Base-by-base conservation (phyloP, 2,329 filamentous ascomycete genomes). In the Ophiocordyceps polyrhachis-furcata region DNA sequence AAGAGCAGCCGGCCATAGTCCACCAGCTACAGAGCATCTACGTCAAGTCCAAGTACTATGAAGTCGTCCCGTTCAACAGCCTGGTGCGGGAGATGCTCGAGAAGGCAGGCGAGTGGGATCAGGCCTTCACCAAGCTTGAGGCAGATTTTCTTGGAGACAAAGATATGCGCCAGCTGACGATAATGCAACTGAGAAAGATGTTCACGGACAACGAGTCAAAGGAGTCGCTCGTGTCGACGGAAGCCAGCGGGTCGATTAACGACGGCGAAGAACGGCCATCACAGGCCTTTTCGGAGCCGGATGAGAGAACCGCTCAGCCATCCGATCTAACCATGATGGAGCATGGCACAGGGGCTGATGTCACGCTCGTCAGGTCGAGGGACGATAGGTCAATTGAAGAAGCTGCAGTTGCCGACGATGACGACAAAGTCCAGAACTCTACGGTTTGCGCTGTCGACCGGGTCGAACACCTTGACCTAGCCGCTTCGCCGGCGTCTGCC, bases 91-190 rank as follows among this genome's bases (percentile, higher is more conserved):
- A 85, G 46, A 91, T 94, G 69, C 79, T 96, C 50, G 88, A 95
- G 57, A 93, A 84, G 53, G 88, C 89, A 4, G 79, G 87, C 19
- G 85, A 88, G 50, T 98, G 91, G 91, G 93, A 98, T 56, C 78
- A 81, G 21, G 78, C 78, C 0, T 98, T 98, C 63, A 72, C 78
- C 46, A 83, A 91, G 45, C 96, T 98, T 48, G 93, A 98, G 58
- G 76, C 79, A 40, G 83, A 93, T 53, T 98, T 89, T 63, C 81
- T 98, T 54, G 89, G 89, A 0, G 93, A 98, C 60, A 96, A 93
- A 56, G 91, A 98, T 63, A 93, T 98, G 55, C 76, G 87, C 49
- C 79, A 91, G 54, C 68, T 98, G 48, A 93, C 91, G 13, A 86
- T 89, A 47, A 72, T 95, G 49, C 93, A 98, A 58, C 68, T 98